Evolutionary conservation across 2,329 filamentous ascomycete genomes (phyloP).

Genomic region (Thielaviopsis ethacetica): DNA sequence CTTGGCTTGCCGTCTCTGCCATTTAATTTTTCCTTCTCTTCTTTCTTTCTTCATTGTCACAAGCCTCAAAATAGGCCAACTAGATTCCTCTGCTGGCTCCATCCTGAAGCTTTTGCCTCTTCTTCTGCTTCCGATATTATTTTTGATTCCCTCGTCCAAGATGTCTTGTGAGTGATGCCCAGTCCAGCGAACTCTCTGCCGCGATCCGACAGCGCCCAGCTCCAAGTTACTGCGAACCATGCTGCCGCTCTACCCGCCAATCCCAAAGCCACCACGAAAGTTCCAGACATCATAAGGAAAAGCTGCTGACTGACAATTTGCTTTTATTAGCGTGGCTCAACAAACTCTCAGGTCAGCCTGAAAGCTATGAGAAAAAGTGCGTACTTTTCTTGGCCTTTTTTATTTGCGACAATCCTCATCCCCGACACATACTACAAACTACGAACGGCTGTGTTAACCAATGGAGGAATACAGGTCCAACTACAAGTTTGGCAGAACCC

Average conservation of each 20-base stretch:
- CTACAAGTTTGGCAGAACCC: constrained; percentile 82
- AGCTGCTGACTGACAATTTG: constrained; percentile 29
- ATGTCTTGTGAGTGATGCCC: constrained; percentile 25
- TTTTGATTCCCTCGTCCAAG: constrained; percentile 12
- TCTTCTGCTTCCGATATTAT: background rate
- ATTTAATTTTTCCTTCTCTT: background rate
- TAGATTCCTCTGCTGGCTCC: constrained; percentile 1
- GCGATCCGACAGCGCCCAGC: background rate
- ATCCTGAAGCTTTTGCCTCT: background rate
- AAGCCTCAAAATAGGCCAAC: background rate
- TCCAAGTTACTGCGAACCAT: background rate
- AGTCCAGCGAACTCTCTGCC: background rate
- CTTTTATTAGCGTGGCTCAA: constrained; percentile 40
- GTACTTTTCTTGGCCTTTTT: constrained; percentile 13
- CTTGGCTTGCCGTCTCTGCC: background rate
- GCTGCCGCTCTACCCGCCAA: background rate
- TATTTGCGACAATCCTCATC: background rate
- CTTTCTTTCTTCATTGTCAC: background rate
- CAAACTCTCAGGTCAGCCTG: constrained; percentile 89
- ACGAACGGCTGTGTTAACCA: constrained; percentile 16
- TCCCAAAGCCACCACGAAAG: background rate
- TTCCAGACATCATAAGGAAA: background rate
- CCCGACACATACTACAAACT: background rate
- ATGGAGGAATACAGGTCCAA: constrained; percentile 41
- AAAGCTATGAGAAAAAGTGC: constrained; percentile 98